Base-by-base conservation (phyloP, 768 basidiomycete genomes). In the Nevesoporus exiguus region DNA sequence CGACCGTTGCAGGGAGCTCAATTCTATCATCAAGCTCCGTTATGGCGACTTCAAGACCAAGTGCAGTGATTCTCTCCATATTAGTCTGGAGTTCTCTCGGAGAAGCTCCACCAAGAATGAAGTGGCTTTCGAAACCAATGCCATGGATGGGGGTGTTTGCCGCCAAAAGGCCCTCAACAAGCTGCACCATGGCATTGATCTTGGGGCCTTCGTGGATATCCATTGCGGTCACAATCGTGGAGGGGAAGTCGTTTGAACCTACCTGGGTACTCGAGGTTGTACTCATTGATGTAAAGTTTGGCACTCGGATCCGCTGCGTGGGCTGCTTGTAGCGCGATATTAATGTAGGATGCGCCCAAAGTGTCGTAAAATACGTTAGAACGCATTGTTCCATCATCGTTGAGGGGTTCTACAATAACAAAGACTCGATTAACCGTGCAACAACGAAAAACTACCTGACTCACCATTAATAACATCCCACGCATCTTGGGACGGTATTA, bases 11-110 rank as follows among this genome's bases (percentile, higher is more conserved):
- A 14, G 83, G 84, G 11, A 56, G 60, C 8, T 74, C 74, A 74
- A 84, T 82, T 46, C 84, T 75, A 60, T 82, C 82, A 62, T 87
- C 85, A 45, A 87, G 76, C 63, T 86, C 85, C 3, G 85, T 87
- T 59, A 86, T 79, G 10, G 84, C 84, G 24, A 86, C 80, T 59
- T 86, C 85, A 40, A 87, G 71, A 5, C 86, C 84, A 25, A 85
- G 77, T 11, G 77, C 77, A 13, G 80, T 76, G 63, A 86, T 80
- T 47, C 76, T 72, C 55, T 77, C 63, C 51, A 85, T 69, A 54
- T 80, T 80, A 3, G 73, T 65, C 51, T 77, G 71, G 46, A 86
- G 65, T 11, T 70, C 54, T n/a, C 61, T 55, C 3, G 75, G 67
- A 1, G 82, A 80, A 15, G 86, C 73, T 56, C 77, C 61, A 21